Percentiles rank a stretch among this genome's conserved stretches.
Conservation (phyloP, 139 green algal genomes). For the Trebouxia sp. region DNA sequence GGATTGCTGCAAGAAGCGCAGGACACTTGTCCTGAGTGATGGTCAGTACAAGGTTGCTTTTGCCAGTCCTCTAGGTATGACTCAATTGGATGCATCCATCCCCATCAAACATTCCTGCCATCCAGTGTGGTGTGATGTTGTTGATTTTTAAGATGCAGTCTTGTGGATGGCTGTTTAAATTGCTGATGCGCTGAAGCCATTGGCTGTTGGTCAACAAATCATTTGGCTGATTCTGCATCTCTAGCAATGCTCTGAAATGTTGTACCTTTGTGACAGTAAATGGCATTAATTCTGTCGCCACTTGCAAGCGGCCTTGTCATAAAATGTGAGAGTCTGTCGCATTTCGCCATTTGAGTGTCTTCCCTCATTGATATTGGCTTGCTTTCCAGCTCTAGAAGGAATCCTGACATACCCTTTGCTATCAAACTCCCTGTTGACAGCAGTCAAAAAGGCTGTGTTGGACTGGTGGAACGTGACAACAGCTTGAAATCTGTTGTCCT, state of each 20-base stretch:
- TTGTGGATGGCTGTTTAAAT: background rate
- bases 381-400: no score
- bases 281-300: background rate
- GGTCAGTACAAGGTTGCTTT: background rate
- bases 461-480: no score
- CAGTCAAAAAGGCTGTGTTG: no score
- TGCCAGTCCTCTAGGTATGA: background rate
- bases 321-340: background rate
- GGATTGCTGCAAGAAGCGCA: background rate
- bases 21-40: conserved; percentile 7
- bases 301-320: background rate
- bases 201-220: background rate
- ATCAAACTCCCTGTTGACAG: no score
- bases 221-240: conserved; percentile 10
- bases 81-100: conserved; percentile 3
- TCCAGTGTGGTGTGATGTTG: conserved; percentile 3
- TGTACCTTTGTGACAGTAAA: conserved; percentile 8
- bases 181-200: background rate
- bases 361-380: background rate
- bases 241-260: background rate
- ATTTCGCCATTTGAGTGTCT: background rate
- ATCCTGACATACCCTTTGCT: no score
- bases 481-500: no score
- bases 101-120: conserved; percentile 14
- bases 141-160: background rate